Evolutionary conservation across 2,329 filamentous ascomycete genomes (phyloP).

Genomic region (Penicillium crustosum): DNA sequence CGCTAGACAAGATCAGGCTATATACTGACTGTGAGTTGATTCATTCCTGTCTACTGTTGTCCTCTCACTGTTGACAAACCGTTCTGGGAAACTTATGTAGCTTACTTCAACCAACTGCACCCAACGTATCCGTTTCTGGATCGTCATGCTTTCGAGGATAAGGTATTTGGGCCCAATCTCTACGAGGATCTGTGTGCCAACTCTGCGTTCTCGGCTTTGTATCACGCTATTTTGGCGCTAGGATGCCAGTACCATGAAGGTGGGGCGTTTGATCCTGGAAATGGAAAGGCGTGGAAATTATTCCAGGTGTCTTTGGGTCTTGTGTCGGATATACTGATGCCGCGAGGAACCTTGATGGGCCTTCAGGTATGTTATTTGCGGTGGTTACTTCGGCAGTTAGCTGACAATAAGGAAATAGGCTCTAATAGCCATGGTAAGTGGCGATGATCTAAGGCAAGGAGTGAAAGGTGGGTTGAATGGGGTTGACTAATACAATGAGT

Average conservation of each 20-base stretch:
- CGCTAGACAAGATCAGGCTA: neutral
- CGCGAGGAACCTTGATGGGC: conserved; percentile 23
- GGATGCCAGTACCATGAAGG: conserved; percentile 39
- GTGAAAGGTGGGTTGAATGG: neutral
- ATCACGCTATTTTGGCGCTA: conserved; percentile 41
- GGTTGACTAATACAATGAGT: neutral
- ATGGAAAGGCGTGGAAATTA: conserved; percentile 42
- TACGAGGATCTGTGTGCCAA: conserved; percentile 25
- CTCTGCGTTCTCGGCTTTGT: conserved; percentile 41
- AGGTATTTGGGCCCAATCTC: conserved; percentile 30
- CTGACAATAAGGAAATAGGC: neutral
- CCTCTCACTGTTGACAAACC: neutral
- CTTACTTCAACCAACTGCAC: conserved; percentile 45
- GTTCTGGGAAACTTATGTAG: conserved; percentile 15
- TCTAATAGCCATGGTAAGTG: neutral
- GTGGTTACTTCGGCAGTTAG: neutral
- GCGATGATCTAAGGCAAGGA: neutral
- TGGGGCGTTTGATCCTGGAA: conserved; percentile 42
- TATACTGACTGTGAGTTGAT: conserved; percentile 6
- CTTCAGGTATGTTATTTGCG: conserved; percentile 16
- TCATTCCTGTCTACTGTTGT: neutral
- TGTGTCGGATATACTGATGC: conserved; percentile 36
- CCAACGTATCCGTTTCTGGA: conserved; percentile 46
- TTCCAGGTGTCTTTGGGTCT: conserved; percentile 40
- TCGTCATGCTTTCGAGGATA: conserved; percentile 36